Percentiles rank a stretch among this genome's conserved stretches.
These are phyloP conservation scores for Chlorociboria aeruginascens DNA, from an alignment of 495 filamentous ascomycete genomes.

Conservation along the genomic window DNA sequence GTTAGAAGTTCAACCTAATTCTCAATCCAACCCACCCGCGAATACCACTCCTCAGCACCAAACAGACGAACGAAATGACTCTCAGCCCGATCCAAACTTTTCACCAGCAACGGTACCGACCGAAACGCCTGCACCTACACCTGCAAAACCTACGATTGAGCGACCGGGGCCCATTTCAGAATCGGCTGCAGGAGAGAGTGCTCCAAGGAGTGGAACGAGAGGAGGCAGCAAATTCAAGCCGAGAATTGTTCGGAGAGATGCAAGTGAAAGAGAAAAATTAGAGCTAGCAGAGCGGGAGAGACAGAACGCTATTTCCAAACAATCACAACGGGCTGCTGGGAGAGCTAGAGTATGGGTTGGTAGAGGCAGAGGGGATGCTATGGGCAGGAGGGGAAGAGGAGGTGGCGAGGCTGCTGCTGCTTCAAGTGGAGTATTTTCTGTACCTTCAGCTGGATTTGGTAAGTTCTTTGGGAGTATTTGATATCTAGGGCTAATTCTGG, in stretches of 20 bases:
- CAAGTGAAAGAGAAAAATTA: conserved; percentile 10
- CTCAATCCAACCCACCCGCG: neutral
- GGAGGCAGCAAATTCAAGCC: conserved; percentile 18
- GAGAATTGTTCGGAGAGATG: conserved; percentile 7
- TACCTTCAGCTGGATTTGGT: conserved; percentile 1
- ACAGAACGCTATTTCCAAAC: conserved; percentile 1
- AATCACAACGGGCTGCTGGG: neutral
- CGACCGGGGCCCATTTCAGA: neutral
- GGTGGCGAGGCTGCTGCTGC: neutral
- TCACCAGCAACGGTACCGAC: conserved; percentile 15
- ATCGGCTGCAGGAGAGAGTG: neutral
- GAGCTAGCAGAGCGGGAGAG: neutral
- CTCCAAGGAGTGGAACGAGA: neutral
- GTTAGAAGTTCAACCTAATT: neutral
- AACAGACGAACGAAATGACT: neutral
- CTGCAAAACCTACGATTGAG: neutral
- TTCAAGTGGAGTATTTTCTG: conserved; percentile 15
- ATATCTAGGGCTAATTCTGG: no score
- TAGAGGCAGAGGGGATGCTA: conserved; percentile 17
- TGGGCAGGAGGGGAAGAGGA: conserved; percentile 10
- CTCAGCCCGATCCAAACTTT: conserved; percentile 8
- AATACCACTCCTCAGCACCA: conserved; percentile 2
- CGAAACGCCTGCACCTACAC: conserved; percentile 17
- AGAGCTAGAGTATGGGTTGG: conserved; percentile 5
- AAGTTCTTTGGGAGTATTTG: neutral